phyloP scores from a whole-genome alignment of 805 yeast genomes.

The Candida palmyrensis region DNA sequence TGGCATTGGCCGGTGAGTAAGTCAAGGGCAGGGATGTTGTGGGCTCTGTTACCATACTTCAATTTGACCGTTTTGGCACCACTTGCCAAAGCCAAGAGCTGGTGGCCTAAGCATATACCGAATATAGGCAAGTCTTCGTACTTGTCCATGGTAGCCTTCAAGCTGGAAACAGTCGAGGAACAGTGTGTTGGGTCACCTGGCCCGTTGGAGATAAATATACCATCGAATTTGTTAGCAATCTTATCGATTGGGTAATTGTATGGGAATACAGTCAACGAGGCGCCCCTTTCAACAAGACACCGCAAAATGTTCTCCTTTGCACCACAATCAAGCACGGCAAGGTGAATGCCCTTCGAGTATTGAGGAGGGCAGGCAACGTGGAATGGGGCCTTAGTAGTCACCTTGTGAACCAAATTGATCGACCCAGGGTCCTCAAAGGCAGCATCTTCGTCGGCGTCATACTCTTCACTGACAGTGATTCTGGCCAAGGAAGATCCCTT shows the following conservation, averaged over 20 bases:
- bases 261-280: conserved; percentile 94
- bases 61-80: conserved; percentile 91
- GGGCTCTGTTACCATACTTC: conserved; percentile 98
- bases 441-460: conserved; percentile 87
- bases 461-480: conserved; percentile 84
- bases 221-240: conserved; percentile 89
- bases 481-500: conserved; percentile 93
- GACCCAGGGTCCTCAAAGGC: conserved; percentile 89
- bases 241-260: conserved; percentile 90
- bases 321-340: conserved; percentile 96
- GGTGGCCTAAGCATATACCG: conserved; percentile 98
- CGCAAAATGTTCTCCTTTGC: conserved; percentile 96
- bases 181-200: conserved; percentile 98
- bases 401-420: conserved; percentile 86
- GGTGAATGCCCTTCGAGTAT: conserved; percentile 56
- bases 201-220: conserved; percentile 90
- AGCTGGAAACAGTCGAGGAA: conserved; percentile 66
- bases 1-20: conserved; percentile 88
- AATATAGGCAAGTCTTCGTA: conserved; percentile 77
- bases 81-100: conserved; percentile 87
- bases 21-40: conserved; percentile 95
- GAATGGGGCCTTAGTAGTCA: conserved; percentile 93
- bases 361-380: conserved; percentile 64
- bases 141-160: conserved; percentile 62
- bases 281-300: conserved; percentile 91